phyloP scores from a whole-genome alignment of 805 yeast species.

The Starmerella apis region DNA sequence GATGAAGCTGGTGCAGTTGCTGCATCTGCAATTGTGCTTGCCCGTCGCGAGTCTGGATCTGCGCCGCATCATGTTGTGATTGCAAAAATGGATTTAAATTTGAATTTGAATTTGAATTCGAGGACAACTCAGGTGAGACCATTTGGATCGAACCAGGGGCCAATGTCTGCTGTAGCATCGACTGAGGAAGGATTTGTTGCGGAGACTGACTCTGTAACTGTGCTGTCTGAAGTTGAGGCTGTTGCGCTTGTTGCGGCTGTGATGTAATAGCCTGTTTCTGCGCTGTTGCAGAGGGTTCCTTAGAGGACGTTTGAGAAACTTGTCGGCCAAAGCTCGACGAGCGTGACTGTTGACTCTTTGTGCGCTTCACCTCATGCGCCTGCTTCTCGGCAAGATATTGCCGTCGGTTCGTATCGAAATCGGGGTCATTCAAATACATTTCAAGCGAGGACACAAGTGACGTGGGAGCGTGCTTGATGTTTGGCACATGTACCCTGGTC shows the following conservation, averaged over 20 bases:
- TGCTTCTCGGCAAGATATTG: conserved; percentile 65
- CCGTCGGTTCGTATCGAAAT: conserved; percentile 66
- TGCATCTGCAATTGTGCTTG: conserved; percentile 28
- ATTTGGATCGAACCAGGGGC: conserved; percentile 9
- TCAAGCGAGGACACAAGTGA: conserved; percentile 77
- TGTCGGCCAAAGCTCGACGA: not conserved
- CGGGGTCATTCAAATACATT: conserved; percentile 79
- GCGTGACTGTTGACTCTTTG: conserved; percentile 9
- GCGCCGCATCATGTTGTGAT: conserved; percentile 22
- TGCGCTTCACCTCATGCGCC: conserved; percentile 29
- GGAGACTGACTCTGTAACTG: conserved; percentile 6
- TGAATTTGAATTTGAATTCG: conserved; percentile 11
- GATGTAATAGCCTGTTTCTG: not conserved
- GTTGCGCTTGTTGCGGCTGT: conserved; percentile 7
- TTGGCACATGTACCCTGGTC: conserved; percentile 85
- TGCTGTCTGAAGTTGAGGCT: conserved; percentile 6
- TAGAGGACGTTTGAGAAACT: not conserved
- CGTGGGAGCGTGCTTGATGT: conserved; percentile 94
- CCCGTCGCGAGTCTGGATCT: conserved; percentile 24
- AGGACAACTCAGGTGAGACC: conserved; percentile 9
- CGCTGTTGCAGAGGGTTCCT: not conserved
- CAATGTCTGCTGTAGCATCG: conserved; percentile 12
- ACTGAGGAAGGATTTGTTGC: conserved; percentile 9
- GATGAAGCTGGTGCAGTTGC: conserved; percentile 28
- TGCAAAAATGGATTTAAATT: conserved; percentile 22